phyloP scores from a whole-genome alignment of 2,329 filamentous ascomycete genomes.

The Neurospora crassa region DNA sequence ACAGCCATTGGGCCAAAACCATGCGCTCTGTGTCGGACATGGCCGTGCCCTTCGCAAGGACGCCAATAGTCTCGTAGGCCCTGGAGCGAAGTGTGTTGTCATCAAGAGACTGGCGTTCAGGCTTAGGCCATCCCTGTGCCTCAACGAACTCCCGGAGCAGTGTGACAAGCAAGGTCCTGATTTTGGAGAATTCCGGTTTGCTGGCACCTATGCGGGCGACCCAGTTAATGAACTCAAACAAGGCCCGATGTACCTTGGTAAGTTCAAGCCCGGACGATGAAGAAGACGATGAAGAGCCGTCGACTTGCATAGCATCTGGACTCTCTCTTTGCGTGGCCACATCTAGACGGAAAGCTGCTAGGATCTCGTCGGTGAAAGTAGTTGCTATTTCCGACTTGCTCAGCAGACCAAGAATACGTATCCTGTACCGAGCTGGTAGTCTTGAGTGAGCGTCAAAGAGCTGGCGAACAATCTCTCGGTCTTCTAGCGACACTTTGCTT shows the following conservation, averaged over 20 bases:
- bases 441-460: constrained; percentile 67
- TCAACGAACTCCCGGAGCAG: constrained; percentile 66
- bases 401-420: constrained; percentile 65
- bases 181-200: constrained; percentile 46
- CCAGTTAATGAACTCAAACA: constrained; percentile 84
- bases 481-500: constrained; percentile 64
- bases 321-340: constrained; percentile 1
- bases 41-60: constrained; percentile 58
- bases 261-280: constrained; percentile 57
- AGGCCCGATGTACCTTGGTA: constrained; percentile 67
- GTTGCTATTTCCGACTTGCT: constrained; percentile 69
- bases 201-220: constrained; percentile 63
- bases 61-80: constrained; percentile 85
- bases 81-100: constrained; percentile 62
- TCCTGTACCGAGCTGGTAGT: constrained; percentile 63
- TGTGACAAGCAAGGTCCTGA: constrained; percentile 59
- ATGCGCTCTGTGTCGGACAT: constrained; percentile 45
- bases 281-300: constrained; percentile 7
- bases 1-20: constrained; percentile 61
- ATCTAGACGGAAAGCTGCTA: constrained; percentile 58
- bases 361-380: constrained; percentile 56
- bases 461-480: constrained; percentile 48
- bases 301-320: constrained; percentile 16
- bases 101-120: constrained; percentile 37
- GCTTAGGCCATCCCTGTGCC: constrained; percentile 73